Conservation (phyloP, 345 rosid genomes). For the Populus deltoides region DNA sequence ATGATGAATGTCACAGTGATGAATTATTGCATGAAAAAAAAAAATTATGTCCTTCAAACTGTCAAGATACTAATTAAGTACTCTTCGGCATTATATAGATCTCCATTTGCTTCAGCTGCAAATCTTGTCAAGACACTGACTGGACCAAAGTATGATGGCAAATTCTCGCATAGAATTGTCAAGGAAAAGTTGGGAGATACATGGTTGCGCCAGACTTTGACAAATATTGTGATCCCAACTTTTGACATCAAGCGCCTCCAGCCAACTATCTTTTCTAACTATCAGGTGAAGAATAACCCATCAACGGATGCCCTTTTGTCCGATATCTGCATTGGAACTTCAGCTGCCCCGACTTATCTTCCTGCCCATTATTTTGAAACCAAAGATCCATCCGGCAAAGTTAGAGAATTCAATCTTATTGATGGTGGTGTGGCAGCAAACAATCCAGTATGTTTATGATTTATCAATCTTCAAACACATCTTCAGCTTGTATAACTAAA, state of each 20-base stretch:
- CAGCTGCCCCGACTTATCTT: constrained; percentile 68
- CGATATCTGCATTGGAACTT: constrained; percentile 60
- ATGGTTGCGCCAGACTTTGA: no score
- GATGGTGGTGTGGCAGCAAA: constrained; percentile 85
- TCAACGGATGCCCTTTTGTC: constrained; percentile 21
- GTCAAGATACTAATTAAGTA: neutral
- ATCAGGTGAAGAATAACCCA: no score
- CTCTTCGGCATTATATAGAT: neutral
- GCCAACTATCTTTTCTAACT: no score
- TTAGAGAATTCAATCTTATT: constrained; percentile 52
- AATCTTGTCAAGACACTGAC: constrained; percentile 38
- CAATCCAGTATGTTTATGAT: constrained; percentile 39
- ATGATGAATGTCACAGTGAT: no score
- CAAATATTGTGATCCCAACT: no score
- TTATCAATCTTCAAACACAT: no score
- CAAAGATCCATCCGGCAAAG: constrained; percentile 28
- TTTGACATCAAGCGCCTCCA: no score
- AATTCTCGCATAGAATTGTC: no score
- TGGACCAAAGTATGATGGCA: constrained; percentile 61
- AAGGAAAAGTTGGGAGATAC: no score
- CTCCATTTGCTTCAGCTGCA: constrained; percentile 27
- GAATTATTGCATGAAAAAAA: neutral
- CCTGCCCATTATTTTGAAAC: constrained; percentile 47
- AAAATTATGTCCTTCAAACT: neutral
- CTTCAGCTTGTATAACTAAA: neutral